These are phyloP conservation scores for Podila horticola DNA, from an alignment of 192 early-diverging fungal genomes.

Conservation along the genomic window DNA sequence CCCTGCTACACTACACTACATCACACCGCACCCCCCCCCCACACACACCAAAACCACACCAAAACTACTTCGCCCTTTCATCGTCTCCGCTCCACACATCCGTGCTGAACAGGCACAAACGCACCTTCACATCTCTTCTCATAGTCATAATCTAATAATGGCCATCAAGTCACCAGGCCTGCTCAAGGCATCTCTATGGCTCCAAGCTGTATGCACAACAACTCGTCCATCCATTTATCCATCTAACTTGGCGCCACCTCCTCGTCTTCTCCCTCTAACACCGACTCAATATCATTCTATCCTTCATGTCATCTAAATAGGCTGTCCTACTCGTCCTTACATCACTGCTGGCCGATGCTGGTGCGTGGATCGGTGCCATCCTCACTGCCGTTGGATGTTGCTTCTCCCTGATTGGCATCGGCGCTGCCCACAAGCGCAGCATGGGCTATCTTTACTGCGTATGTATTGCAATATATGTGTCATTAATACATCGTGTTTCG, in stretches of 20 bases:
- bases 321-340: conserved; percentile 20
- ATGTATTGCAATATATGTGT: conserved; percentile 1
- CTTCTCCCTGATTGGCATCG: conserved; percentile 31
- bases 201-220: conserved; percentile 30
- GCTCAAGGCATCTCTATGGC: conserved; percentile 42
- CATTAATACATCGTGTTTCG: conserved; percentile 5
- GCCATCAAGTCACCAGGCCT: conserved; percentile 9
- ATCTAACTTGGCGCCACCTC: not conserved
- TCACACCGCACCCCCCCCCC: no score
- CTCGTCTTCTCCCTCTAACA: not conserved
- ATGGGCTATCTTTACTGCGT: conserved; percentile 44
- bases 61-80: no score
- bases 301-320: not conserved
- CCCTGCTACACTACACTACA: no score
- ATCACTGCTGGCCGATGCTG: conserved; percentile 20
- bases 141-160: conserved; percentile 12
- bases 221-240: not conserved
- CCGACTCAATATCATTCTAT: not conserved
- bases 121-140: not conserved
- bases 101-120: not conserved
- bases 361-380: conserved; percentile 38
- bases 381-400: conserved; percentile 22
- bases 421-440: conserved; percentile 37
- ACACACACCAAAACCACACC: no score
- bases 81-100: no score